Percentiles rank a stretch among this genome's conserved stretches.
phyloP scores from a whole-genome alignment of 176 grass and related monocot species.

The Carex cristatella region DNA sequence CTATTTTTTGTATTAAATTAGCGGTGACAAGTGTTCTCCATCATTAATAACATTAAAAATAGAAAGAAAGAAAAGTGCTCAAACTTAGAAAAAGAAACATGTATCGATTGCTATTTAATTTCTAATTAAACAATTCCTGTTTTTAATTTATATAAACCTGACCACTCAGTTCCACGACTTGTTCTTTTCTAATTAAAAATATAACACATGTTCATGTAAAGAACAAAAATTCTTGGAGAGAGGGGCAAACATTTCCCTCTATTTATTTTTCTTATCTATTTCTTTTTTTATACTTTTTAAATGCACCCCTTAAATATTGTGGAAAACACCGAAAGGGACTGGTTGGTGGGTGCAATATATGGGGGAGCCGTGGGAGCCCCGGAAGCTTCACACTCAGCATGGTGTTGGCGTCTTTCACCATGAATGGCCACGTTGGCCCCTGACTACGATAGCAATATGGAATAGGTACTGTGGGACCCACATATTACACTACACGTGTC shows the following conservation, averaged over 20 bases:
- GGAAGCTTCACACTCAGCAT: not conserved
- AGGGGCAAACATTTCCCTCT: not conserved
- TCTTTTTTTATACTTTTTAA: not conserved
- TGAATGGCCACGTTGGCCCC: not conserved
- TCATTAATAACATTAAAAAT: too few relatives aligned
- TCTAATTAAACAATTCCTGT: not conserved
- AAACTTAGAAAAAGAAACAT: not conserved
- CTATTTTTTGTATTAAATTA: too few relatives aligned
- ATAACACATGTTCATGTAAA: not conserved
- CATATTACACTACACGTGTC: not conserved
- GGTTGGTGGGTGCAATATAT: not conserved
- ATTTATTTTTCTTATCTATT: not conserved
- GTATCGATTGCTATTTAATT: not conserved
- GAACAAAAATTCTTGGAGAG: not conserved
- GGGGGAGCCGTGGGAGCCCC: not conserved
- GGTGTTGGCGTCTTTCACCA: not conserved
- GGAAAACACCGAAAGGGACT: not conserved
- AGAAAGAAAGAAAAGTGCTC: not conserved
- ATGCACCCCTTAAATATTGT: not conserved
- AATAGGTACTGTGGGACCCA: not conserved
- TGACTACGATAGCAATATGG: not conserved
- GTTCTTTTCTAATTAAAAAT: not conserved
- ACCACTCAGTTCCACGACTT: not conserved
- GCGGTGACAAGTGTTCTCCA: too few relatives aligned
- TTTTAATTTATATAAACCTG: not conserved